Evolutionary conservation across 768 basidiomycete species (phyloP).

Genomic region (Phlebiopsis flavidoalba): DNA sequence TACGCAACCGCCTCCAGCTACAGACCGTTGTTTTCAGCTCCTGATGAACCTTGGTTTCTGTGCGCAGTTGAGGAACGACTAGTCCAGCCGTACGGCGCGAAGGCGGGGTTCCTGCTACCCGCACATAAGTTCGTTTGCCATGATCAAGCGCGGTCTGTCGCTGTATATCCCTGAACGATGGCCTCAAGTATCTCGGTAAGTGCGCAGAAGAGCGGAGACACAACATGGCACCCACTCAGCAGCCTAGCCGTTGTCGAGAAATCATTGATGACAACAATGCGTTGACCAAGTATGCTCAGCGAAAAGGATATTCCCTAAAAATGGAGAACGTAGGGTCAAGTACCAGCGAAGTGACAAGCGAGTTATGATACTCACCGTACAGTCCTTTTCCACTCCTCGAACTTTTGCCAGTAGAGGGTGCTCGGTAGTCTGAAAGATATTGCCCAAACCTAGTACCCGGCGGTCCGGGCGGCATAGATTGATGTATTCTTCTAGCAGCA

Average conservation of each 20-base stretch:
- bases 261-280: slow-evolving; percentile 57
- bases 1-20: slow-evolving; percentile 31
- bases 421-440: not conserved
- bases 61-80: not conserved
- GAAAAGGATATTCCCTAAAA: slow-evolving; percentile 54
- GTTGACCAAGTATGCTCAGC: slow-evolving; percentile 56
- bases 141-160: slow-evolving; percentile 52
- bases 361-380: not conserved
- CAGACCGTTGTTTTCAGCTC: too few relatives aligned
- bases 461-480: slow-evolving; percentile 2
- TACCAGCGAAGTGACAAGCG: too few relatives aligned
- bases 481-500: too few relatives aligned
- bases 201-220: not conserved
- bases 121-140: slow-evolving; percentile 32
- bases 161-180: slow-evolving; percentile 7
- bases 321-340: not conserved
- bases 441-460: not conserved
- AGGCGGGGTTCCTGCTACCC: slow-evolving; percentile 29
- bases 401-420: not conserved
- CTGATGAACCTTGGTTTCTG: too few relatives aligned
- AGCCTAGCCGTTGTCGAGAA: slow-evolving; percentile 41
- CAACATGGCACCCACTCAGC: not conserved
- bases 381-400: not conserved
- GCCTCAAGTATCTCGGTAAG: not conserved
- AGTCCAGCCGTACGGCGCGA: slow-evolving; percentile 33